phyloP scores from a whole-genome alignment of 371 early-diverging fungal species.

The Mucor lusitanicus region DNA sequence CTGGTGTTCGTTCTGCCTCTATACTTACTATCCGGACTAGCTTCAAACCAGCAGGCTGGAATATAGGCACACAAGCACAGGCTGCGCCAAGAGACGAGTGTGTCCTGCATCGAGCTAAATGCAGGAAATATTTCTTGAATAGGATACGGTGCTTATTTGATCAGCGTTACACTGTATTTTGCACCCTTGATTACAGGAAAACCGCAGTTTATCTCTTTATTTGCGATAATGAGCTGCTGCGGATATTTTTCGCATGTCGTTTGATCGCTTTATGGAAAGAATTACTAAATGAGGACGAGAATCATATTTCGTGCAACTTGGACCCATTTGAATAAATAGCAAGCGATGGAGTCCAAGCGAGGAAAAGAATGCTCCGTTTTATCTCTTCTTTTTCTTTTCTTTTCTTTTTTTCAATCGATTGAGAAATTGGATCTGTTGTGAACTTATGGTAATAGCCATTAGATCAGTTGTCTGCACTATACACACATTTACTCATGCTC shows the following conservation, averaged over 20 bases:
- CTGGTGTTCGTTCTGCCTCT: no score
- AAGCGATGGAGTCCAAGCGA: background rate
- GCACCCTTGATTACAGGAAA: background rate
- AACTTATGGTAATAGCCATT: no score
- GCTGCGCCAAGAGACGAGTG: no score
- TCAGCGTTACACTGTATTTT: background rate
- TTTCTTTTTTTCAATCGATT: background rate
- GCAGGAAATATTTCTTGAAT: background rate
- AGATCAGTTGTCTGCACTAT: no score
- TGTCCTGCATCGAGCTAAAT: background rate
- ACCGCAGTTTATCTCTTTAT: background rate
- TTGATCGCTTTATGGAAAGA: conserved; percentile 9
- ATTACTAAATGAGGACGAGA: conserved; percentile 3
- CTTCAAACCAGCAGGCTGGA: no score
- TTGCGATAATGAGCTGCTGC: background rate
- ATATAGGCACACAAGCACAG: no score
- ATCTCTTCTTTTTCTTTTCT: background rate
- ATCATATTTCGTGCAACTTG: background rate
- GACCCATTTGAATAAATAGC: background rate
- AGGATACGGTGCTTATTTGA: background rate
- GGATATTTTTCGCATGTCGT: background rate
- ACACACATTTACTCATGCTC: background rate
- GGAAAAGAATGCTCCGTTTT: background rate
- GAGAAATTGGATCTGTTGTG: no score
- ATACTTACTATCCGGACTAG: no score